Base-by-base conservation (phyloP, 2,329 filamentous ascomycete genomes). In the Nigrospora osmanthi region DNA sequence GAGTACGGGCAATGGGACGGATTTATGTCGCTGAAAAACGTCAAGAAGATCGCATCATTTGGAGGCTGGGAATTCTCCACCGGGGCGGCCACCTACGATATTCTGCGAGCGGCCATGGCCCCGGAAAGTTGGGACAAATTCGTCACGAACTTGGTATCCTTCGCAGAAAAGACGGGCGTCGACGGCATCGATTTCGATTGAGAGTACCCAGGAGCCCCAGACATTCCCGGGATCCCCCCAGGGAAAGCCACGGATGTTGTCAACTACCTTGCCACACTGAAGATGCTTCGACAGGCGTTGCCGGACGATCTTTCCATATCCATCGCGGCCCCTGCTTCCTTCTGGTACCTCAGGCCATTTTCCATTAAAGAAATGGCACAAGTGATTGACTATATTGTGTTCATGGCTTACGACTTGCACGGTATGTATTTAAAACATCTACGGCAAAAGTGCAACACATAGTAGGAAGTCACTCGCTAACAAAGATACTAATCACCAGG, bases 31-130 rank as follows among this genome's bases (percentile, higher is more conserved):
- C 40, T 58, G 13, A 46, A 31, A 6, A 19, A 34, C 15, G 23
- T 56, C 36, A 64, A 67, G 42, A 52, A 47, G 7, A 63, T 70
- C 36, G n/a, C 68, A 2, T 58, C 63, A 0, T 62, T 71, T 42
- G 67, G 68, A 12, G 67, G 68, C 11, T 70, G 66, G 68, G 53
- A 45, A 0, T 66, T 63, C 46, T 63, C 58, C 1, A 70, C 65
- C 1, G 50, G 56, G n/a, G 46, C 52, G 0, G 46, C 37, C 6
- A 66, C 62, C 0, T 65, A 56, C 36, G 32, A 40, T 9, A 63
- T 68, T 13, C 57, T 69, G 38, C 55, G 65, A 0, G 31, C 64
- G 5, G 63, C 47, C 11, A 57, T 64, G 4, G 46, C 14, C 1
- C 34, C 49, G 10, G 56, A 43, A 0, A 66, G 70, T 38, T 53